phyloP scores from a whole-genome alignment of 257 asterid species.

The Solanum chiquidenum region DNA sequence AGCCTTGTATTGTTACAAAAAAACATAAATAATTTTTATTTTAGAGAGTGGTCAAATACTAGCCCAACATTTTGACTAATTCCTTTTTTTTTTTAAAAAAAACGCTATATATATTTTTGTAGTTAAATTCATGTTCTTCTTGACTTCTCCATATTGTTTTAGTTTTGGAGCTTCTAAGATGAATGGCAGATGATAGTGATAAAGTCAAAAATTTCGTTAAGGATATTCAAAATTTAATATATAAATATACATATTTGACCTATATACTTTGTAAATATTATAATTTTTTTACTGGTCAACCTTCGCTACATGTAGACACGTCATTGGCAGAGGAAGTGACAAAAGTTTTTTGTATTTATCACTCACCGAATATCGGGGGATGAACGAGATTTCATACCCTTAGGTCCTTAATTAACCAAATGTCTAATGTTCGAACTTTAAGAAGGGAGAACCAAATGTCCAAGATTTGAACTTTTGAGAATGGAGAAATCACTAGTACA shows the following conservation, averaged over 20 bases:
- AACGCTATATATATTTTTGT: neutral
- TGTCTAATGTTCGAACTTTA: no score
- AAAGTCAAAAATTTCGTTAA: neutral
- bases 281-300: no score
- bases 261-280: no score
- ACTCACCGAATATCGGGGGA: rapidly evolving
- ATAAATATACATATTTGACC: rapidly evolving
- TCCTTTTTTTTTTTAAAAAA: neutral
- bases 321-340: neutral
- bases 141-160: neutral
- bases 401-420: no score
- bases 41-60: neutral
- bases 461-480: neutral
- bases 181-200: rapidly evolving
- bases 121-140: neutral
- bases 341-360: rapidly evolving
- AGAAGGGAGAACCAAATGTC: neutral
- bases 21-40: neutral
- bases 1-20: neutral
- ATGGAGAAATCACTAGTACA: neutral
- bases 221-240: no score
- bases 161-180: neutral
- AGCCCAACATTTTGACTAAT: neutral
- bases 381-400: no score
- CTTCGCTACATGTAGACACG: no score